Conservation (phyloP, 2,329 filamentous ascomycete genomes). For the Lecanoromycetidae sp. region DNA sequence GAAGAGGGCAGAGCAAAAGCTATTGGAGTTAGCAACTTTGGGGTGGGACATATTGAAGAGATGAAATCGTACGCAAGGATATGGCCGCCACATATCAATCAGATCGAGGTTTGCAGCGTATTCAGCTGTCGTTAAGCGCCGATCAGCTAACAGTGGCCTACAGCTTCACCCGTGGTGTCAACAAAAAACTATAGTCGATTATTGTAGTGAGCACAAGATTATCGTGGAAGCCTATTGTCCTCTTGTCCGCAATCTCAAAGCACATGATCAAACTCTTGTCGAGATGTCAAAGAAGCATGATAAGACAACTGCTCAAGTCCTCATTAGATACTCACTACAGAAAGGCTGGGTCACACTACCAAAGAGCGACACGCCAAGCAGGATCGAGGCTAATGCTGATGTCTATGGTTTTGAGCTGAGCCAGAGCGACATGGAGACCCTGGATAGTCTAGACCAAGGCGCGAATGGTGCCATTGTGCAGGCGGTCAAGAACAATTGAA, state of each 20-base stretch:
- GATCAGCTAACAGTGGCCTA: too few relatives aligned
- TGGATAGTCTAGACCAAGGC: slow-evolving; percentile 42
- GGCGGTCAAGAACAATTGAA: slow-evolving; percentile 30
- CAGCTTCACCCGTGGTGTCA: slow-evolving; percentile 64
- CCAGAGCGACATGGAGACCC: slow-evolving; percentile 43
- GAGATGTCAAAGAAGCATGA: slow-evolving; percentile 58
- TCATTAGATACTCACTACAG: slow-evolving; percentile 72
- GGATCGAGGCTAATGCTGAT: slow-evolving; percentile 54
- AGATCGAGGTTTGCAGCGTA: slow-evolving; percentile 49
- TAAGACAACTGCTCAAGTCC: slow-evolving; percentile 62
- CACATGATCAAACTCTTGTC: slow-evolving; percentile 54
- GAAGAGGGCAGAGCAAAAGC: slow-evolving; percentile 48
- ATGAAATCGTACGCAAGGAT: slow-evolving; percentile 52
- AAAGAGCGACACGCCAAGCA: slow-evolving; percentile 57
- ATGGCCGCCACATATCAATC: slow-evolving; percentile 61
- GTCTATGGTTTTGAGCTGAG: slow-evolving; percentile 50
- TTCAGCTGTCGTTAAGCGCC: too few relatives aligned
- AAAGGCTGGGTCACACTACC: slow-evolving; percentile 62
- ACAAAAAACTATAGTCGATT: slow-evolving; percentile 46
- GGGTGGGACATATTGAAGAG: slow-evolving; percentile 55
- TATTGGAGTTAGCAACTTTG: slow-evolving; percentile 65
- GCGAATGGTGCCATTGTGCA: slow-evolving; percentile 36
- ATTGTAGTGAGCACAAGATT: slow-evolving; percentile 41
- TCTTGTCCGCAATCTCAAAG: slow-evolving; percentile 55
- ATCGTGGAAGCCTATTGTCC: slow-evolving; percentile 43